phyloP scores from a whole-genome alignment of 192 early-diverging fungal species.

The Coemansia sp. region DNA sequence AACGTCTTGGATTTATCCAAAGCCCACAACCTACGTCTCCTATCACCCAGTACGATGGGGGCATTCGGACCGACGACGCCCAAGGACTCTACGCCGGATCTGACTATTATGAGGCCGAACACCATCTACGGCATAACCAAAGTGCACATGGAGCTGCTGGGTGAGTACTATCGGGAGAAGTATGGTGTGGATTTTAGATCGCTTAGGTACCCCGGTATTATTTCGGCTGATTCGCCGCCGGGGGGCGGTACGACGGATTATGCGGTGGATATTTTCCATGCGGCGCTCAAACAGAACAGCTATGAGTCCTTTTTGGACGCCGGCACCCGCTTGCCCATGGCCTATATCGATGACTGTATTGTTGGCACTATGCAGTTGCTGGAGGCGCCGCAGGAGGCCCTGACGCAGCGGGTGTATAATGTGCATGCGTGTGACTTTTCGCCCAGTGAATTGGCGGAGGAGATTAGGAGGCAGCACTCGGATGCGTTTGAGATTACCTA shows the following conservation, averaged over 20 bases:
- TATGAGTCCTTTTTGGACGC: constrained; percentile 62
- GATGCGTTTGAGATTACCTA: constrained; percentile 60
- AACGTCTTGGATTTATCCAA: constrained; percentile 64
- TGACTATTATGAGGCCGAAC: constrained; percentile 67
- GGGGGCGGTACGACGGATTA: constrained; percentile 71
- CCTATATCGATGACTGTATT: constrained; percentile 66
- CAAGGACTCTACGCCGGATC: constrained; percentile 59
- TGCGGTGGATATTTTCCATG: constrained; percentile 69
- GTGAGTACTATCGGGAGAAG: constrained; percentile 66
- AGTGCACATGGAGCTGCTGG: constrained; percentile 64
- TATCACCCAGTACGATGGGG: constrained; percentile 67
- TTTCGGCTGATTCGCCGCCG: constrained; percentile 64
- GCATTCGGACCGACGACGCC: constrained; percentile 67
- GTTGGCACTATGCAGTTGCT: constrained; percentile 63
- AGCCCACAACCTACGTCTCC: constrained; percentile 57
- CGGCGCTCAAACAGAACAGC: constrained; percentile 56
- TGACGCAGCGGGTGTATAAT: constrained; percentile 65
- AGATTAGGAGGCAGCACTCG: constrained; percentile 55
- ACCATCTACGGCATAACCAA: constrained; percentile 71
- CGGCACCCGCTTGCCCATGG: constrained; percentile 63
- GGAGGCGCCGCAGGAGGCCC: constrained; percentile 46
- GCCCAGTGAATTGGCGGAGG: constrained; percentile 55
- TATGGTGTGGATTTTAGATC: constrained; percentile 66
- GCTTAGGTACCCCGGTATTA: constrained; percentile 64
- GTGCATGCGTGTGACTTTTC: constrained; percentile 62